A percentile compares a stretch with the other conserved stretches of the same genome.
Evolutionary conservation across 1,284 basidiomycete species (phyloP).

Genomic region (Golubevia pallescens): DNA sequence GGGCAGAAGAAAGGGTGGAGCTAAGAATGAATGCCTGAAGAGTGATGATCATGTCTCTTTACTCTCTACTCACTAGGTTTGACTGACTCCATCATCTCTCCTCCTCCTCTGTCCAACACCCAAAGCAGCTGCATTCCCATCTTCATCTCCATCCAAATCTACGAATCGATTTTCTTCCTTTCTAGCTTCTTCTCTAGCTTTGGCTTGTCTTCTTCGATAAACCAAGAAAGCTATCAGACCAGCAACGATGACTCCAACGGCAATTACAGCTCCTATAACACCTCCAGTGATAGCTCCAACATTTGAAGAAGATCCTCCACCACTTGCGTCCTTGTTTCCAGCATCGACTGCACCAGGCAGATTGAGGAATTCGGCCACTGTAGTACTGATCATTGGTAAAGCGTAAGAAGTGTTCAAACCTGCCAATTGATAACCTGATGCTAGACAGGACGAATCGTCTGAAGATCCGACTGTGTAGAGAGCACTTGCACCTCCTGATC

Average conservation of each 20-base stretch:
- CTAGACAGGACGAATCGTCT: conserved; percentile 16
- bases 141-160: conserved; percentile 42
- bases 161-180: conserved; percentile 38
- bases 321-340: conserved; percentile 5
- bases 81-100: not conserved
- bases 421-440: conserved; percentile 10
- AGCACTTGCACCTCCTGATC: conserved; percentile 27
- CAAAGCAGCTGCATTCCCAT: conserved; percentile 12
- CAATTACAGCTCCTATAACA: conserved; percentile 39
- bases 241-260: conserved; percentile 29
- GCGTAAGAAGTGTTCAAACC: conserved; percentile 1
- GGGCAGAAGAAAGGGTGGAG: too few species aligned
- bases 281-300: conserved; percentile 40
- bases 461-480: conserved; percentile 26
- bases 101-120: not conserved
- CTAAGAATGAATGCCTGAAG: too few species aligned
- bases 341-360: conserved; percentile 27
- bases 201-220: conserved; percentile 27
- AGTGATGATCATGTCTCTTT: too few species aligned
- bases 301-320: conserved; percentile 4
- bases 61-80: conserved; percentile 5
- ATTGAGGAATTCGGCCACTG: conserved; percentile 24
- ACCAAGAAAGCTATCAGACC: conserved; percentile 29
- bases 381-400: conserved; percentile 17
- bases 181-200: conserved; percentile 25